These are phyloP conservation scores for Oryza glaberrima DNA, from an alignment of 176 grass and related monocot genomes.

Conservation along the genomic window DNA sequence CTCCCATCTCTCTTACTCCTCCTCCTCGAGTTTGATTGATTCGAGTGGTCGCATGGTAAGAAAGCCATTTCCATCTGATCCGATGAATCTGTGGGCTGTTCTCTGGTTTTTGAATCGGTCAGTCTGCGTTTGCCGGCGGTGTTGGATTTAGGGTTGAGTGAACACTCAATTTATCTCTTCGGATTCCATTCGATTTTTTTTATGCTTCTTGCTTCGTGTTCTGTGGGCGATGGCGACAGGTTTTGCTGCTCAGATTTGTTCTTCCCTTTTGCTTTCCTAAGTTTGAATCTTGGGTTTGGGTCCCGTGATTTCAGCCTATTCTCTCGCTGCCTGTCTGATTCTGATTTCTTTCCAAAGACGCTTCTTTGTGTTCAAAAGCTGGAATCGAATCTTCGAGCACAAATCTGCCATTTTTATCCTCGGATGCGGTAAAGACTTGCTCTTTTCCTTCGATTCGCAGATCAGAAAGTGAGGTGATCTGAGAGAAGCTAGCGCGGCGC, in stretches of 20 bases:
- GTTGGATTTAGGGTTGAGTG: background rate
- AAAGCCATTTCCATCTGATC: background rate
- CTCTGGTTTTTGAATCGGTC: background rate
- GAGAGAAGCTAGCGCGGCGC: no score
- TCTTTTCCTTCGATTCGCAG: constrained; percentile 23
- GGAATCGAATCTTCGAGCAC: background rate
- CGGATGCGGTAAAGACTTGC: background rate
- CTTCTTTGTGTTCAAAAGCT: background rate
- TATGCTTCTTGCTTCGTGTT: background rate
- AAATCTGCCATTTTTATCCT: constrained; percentile 25
- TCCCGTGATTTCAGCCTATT: constrained; percentile 20
- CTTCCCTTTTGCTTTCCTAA: background rate
- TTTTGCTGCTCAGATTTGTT: background rate
- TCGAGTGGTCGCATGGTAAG: constrained; percentile 35
- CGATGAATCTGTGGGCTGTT: constrained; percentile 4
- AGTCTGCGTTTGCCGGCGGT: background rate
- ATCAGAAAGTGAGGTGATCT: constrained; percentile 28
- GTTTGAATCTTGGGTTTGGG: constrained; percentile 21
- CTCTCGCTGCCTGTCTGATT: background rate
- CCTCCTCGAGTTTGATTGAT: background rate
- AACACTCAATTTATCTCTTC: no score
- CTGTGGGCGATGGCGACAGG: background rate
- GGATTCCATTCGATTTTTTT: background rate
- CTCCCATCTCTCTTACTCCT: background rate
- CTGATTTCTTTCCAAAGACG: constrained; percentile 9